Evolutionary conservation across 1,139 yeast genomes (phyloP).

Genomic region (Sugiyamaella castrensis): DNA sequence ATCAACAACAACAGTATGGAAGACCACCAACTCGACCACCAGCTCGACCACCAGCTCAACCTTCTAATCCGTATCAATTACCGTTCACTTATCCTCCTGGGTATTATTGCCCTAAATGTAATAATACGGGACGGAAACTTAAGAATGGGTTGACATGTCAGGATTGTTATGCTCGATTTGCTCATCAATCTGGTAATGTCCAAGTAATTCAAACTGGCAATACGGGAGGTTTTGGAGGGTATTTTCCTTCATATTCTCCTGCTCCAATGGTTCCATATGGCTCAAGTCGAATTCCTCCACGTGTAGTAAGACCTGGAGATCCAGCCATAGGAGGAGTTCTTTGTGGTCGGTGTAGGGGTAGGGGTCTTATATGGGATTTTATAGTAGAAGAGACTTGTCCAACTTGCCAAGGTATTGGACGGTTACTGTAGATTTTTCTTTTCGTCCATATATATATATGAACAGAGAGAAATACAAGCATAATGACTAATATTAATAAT

Average conservation of each 20-base stretch:
- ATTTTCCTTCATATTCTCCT: constrained; percentile 10
- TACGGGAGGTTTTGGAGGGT: background rate
- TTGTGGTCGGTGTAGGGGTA: constrained; percentile 77
- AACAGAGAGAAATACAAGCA: background rate
- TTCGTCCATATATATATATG: too few relatives aligned
- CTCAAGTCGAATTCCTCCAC: constrained; percentile 32
- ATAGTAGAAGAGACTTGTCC: constrained; percentile 30
- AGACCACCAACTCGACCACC: constrained; percentile 3
- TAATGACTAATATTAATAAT: background rate
- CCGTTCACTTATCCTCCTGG: constrained; percentile 71
- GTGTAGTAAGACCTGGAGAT: constrained; percentile 72
- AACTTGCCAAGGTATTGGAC: constrained; percentile 65
- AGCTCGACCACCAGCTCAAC: constrained; percentile 17
- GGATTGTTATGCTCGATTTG: constrained; percentile 68
- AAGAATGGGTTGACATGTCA: constrained; percentile 67
- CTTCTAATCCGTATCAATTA: constrained; percentile 32
- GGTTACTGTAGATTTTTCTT: constrained; percentile 33
- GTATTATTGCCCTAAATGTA: constrained; percentile 64
- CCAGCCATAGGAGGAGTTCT: constrained; percentile 76
- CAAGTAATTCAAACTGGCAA: constrained; percentile 14
- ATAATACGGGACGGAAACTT: constrained; percentile 67
- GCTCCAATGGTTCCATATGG: constrained; percentile 5
- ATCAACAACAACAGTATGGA: background rate
- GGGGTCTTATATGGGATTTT: constrained; percentile 50
- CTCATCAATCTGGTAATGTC: constrained; percentile 35